Conservation (phyloP, 352 stramenopile genomes). For the Aphanomyces cochlioides region DNA sequence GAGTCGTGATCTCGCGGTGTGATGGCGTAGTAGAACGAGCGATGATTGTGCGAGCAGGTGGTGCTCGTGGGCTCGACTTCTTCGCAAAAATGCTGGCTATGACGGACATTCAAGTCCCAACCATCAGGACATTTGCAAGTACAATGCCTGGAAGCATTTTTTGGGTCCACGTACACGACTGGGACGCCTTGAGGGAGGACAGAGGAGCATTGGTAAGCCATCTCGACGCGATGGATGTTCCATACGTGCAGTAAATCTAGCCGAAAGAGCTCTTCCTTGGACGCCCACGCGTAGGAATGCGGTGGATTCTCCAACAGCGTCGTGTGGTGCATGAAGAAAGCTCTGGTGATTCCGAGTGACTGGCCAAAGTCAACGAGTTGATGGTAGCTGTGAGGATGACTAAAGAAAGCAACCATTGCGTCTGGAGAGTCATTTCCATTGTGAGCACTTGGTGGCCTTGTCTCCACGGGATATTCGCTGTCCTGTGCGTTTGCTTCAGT, state of each 20-base stretch:
- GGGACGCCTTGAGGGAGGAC: background rate
- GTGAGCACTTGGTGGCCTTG: too few species aligned
- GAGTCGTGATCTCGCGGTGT: background rate
- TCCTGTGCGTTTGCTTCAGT: too few species aligned
- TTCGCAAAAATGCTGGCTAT: background rate
- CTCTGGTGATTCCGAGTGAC: background rate
- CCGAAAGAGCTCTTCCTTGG: background rate
- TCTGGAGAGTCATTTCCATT: background rate
- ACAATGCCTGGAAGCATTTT: background rate
- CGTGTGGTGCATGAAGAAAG: background rate
- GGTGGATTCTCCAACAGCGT: background rate
- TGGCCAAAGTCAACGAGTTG: background rate
- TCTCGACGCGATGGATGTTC: background rate
- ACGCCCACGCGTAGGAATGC: background rate
- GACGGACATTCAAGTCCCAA: background rate
- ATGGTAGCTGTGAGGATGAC: background rate
- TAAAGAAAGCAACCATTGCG: background rate
- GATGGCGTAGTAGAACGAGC: conserved; percentile 10
- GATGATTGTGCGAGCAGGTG: background rate
- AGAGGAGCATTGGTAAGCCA: conserved; percentile 10
- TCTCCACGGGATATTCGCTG: too few species aligned
- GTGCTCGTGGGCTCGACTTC: background rate
- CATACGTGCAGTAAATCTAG: background rate
- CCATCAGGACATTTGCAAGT: conserved; percentile 1
- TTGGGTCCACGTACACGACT: background rate